Conservation (phyloP, 139 green algal species). For the Ettlia oleoabundans region DNA sequence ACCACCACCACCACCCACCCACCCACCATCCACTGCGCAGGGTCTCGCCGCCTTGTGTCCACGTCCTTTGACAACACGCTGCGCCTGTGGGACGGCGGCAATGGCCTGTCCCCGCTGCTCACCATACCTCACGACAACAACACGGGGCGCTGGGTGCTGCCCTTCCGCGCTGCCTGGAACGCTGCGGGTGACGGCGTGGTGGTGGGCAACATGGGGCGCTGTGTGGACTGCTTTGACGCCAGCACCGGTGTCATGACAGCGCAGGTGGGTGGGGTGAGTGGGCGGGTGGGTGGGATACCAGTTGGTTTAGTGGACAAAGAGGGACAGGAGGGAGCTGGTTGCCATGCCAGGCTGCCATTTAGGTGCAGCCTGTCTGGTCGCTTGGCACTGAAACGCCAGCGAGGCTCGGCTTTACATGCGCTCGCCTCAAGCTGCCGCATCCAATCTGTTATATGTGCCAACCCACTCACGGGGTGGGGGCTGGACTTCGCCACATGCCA, state of each 20-base stretch:
- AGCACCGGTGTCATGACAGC: slow-evolving; percentile 16
- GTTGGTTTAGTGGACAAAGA: too few relatives aligned
- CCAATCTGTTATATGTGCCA: too few relatives aligned
- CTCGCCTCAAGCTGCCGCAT: too few relatives aligned
- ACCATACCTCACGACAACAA: slow-evolving; percentile 70
- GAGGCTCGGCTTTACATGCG: too few relatives aligned
- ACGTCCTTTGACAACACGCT: slow-evolving; percentile 78
- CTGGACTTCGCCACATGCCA: neutral
- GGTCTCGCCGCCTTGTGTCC: slow-evolving; percentile 58
- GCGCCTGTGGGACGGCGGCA: slow-evolving; percentile 61
- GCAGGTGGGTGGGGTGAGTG: slow-evolving; percentile 51
- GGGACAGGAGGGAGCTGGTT: too few relatives aligned
- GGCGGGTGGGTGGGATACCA: slow-evolving; percentile 56
- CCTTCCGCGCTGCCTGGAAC: slow-evolving; percentile 22
- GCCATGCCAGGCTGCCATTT: too few relatives aligned
- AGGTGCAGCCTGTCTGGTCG: too few relatives aligned
- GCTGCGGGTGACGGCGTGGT: slow-evolving; percentile 47
- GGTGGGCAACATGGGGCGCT: slow-evolving; percentile 62
- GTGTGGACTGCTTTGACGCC: slow-evolving; percentile 56
- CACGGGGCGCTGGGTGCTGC: slow-evolving; percentile 63
- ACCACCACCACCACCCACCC: neutral
- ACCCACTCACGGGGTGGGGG: too few relatives aligned
- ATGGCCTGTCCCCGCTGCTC: slow-evolving; percentile 24
- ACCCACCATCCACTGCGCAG: slow-evolving; percentile 26
- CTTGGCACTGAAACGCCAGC: too few relatives aligned